phyloP scores from a whole-genome alignment of 345 rosid genomes.

The Kandelia obovata region DNA sequence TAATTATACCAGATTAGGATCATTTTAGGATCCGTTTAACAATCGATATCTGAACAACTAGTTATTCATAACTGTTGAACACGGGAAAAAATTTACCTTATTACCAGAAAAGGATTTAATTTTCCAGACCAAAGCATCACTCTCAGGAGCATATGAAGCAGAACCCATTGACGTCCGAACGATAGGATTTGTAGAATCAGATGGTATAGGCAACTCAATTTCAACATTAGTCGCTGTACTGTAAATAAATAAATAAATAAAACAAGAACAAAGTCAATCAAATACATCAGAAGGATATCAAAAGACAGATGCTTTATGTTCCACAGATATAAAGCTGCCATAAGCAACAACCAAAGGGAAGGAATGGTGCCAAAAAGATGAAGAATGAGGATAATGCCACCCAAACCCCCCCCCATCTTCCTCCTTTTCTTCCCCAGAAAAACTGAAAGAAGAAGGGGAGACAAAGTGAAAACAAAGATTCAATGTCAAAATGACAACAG shows the following conservation, averaged over 20 bases:
- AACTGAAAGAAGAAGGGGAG: too few species aligned
- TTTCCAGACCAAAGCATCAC: conserved; percentile 75
- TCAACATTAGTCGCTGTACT: conserved; percentile 74
- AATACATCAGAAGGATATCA: not conserved
- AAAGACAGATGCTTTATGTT: too few species aligned
- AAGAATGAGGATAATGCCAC: too few species aligned
- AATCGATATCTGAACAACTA: not conserved
- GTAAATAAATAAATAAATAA: conserved; percentile 3
- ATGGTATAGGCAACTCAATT: conserved; percentile 60
- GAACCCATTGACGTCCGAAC: conserved; percentile 92
- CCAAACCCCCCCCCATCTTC: too few species aligned
- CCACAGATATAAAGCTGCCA: too few species aligned
- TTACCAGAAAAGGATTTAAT: conserved; percentile 73
- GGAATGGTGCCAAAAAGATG: too few species aligned
- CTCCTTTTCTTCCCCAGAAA: too few species aligned
- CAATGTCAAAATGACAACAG: not conserved
- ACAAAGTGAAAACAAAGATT: not conserved
- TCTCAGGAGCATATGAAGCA: conserved; percentile 81
- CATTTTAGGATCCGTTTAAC: not conserved
- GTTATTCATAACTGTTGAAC: not conserved
- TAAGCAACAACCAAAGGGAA: too few species aligned
- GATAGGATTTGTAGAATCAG: conserved; percentile 87
- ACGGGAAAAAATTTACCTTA: conserved; percentile 40
- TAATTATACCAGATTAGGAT: conserved; percentile 2
- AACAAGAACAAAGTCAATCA: not conserved